Conservation (phyloP, 2,329 filamentous ascomycete species). For the Sporothrix pseudoabietina region DNA sequence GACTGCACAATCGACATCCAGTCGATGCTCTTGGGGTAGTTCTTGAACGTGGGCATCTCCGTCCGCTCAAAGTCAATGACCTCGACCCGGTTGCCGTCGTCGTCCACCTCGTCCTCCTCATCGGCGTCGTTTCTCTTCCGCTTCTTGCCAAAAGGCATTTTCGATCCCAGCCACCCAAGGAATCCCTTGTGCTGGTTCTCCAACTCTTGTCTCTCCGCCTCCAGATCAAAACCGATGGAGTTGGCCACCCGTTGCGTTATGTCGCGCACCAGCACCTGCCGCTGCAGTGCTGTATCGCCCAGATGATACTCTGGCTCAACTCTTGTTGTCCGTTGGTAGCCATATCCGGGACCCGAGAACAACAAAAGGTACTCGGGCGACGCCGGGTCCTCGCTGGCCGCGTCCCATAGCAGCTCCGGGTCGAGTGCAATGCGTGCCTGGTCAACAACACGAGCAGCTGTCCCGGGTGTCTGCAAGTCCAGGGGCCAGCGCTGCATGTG, state of each 20-base stretch:
- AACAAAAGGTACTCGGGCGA: slow-evolving; percentile 33
- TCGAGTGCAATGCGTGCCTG: slow-evolving; percentile 28
- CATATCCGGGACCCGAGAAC: slow-evolving; percentile 35
- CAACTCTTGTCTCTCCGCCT: neutral
- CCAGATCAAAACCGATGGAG: neutral
- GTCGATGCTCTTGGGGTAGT: slow-evolving; percentile 25
- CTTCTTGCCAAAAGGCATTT: slow-evolving; percentile 23
- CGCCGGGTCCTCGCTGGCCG: slow-evolving; percentile 38
- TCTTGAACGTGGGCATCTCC: slow-evolving; percentile 25
- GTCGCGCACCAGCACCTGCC: slow-evolving; percentile 36
- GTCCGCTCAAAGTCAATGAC: slow-evolving; percentile 14
- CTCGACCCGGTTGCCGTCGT: neutral
- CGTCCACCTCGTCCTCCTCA: neutral
- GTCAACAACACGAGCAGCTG: slow-evolving; percentile 33
- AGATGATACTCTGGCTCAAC: slow-evolving; percentile 40
- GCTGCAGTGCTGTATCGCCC: slow-evolving; percentile 46
- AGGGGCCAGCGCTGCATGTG: slow-evolving; percentile 53
- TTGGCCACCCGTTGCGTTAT: slow-evolving; percentile 35
- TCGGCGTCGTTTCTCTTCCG: neutral
- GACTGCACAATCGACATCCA: neutral
- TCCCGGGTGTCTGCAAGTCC: slow-evolving; percentile 43
- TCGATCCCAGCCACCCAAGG: slow-evolving; percentile 10
- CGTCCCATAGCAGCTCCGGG: slow-evolving; percentile 37
- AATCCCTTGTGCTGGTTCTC: neutral
- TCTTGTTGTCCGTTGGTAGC: slow-evolving; percentile 36